phyloP scores from a whole-genome alignment of 2,329 filamentous ascomycete genomes.

The Hymenoscyphus fraxineus region DNA sequence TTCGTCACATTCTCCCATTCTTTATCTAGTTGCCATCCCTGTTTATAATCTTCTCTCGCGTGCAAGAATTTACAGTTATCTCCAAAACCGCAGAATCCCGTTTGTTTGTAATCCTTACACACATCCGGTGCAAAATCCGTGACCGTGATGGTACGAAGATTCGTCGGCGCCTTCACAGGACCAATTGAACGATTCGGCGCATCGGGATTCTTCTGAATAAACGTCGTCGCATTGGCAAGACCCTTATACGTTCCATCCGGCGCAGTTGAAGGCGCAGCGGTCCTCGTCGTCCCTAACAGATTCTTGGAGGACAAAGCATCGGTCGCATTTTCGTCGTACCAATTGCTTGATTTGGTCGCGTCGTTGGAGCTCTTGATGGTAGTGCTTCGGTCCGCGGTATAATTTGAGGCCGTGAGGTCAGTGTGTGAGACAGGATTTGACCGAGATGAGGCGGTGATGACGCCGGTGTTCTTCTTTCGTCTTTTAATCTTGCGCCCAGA shows the following conservation, averaged over 20 bases:
- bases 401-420: constrained; percentile 50
- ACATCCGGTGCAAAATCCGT: constrained; percentile 90
- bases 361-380: constrained; percentile 70
- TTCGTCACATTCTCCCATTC: constrained; percentile 89
- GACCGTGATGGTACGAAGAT: constrained; percentile 84
- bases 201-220: constrained; percentile 78
- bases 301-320: constrained; percentile 43
- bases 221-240: constrained; percentile 63
- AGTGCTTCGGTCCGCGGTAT: constrained; percentile 57
- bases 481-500: constrained; percentile 75
- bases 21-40: constrained; percentile 90
- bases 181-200: constrained; percentile 68
- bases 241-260: constrained; percentile 74
- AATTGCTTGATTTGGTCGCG: constrained; percentile 84
- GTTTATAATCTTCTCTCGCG: constrained; percentile 73
- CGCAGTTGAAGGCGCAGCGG: constrained; percentile 27
- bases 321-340: constrained; percentile 72
- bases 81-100: constrained; percentile 47
- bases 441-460: constrained; percentile 62
- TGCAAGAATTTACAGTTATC: constrained; percentile 76
- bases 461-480: constrained; percentile 63
- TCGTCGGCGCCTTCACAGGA: constrained; percentile 82
- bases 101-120: constrained; percentile 91
- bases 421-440: constrained; percentile 39
- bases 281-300: constrained; percentile 55